Base-by-base conservation (phyloP, 2,329 filamentous ascomycete genomes). In the Daldinia eschscholtzii region DNA sequence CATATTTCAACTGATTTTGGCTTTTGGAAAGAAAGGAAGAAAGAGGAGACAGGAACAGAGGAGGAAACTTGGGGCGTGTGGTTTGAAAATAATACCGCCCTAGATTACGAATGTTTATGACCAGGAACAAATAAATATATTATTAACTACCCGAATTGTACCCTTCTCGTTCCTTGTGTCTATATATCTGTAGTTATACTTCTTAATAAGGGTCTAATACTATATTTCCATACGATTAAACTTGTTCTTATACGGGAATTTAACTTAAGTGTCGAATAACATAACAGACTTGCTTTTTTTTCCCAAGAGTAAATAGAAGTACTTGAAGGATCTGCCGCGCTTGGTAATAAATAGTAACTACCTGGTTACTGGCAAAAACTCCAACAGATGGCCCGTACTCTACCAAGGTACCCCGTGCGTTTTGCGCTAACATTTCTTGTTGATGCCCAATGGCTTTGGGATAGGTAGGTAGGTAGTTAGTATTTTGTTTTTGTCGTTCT, bases 31-130 rank as follows among this genome's bases (percentile, higher is more conserved):
- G 33, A 26, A 41, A 30, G 30, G 35, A 30, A n/a, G 35, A 23
- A 7, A 52, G 44, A 48, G 15, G 44, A 26, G 44, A 20, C 20
- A 23, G 23, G 23, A 42, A 23, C 15, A 53, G 46, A 52, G n/a
- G 46, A 30, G 46, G 26, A 52, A 35, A 23, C 20, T 18, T n/a
- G 13, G 52, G 23, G 52, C 20, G 20, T 6, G 13, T 30, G 57
- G 20, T 37, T 35, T 1, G 35, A 13, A 23, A 52, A 33, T 41
- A 57, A 59, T 59, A 48, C 44, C 23, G 23, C 41, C 52, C 48
- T 64, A 35, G 26, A 65, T 50, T 52, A 67, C 53, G 57, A 70
- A 70, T 20, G 57, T 50, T 64, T 61, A 70, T 62, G 64, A 67
- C 10, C 23, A 67, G 20, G 42, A 28, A 35, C 35, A 57, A 20